Conservation (phyloP, 2,329 filamentous ascomycete species). For the Nemania serpens region DNA sequence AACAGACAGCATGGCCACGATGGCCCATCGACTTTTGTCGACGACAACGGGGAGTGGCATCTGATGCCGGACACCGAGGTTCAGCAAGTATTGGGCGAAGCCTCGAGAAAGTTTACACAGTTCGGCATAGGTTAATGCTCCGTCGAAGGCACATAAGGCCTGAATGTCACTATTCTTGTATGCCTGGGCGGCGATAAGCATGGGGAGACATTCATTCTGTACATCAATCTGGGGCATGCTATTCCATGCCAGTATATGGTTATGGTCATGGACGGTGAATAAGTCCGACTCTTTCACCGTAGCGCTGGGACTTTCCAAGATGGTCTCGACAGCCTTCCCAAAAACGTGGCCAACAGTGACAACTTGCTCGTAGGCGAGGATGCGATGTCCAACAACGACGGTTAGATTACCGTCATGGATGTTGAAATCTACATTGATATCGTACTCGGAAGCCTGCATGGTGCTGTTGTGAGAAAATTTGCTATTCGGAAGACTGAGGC, state of each 20-base stretch:
- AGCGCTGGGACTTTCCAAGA: constrained; percentile 49
- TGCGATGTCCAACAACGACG: constrained; percentile 50
- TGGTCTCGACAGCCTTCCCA: constrained; percentile 54
- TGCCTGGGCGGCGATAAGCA: constrained; percentile 50
- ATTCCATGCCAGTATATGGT: constrained; percentile 59
- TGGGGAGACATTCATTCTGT: constrained; percentile 50
- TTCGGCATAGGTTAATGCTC: constrained; percentile 39
- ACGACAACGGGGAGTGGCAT: constrained; percentile 67
- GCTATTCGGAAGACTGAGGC: constrained; percentile 36
- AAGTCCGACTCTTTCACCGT: constrained; percentile 54
- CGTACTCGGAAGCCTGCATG: constrained; percentile 52
- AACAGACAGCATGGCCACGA: constrained; percentile 71
- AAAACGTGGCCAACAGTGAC: constrained; percentile 57
- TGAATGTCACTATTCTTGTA: constrained; percentile 45
- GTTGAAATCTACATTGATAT: constrained; percentile 52
- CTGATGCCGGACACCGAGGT: constrained; percentile 37
- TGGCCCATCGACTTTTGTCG: constrained; percentile 71
- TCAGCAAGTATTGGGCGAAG: constrained; percentile 38
- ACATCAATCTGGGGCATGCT: constrained; percentile 49
- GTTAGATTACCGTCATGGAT: constrained; percentile 49
- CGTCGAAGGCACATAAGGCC: constrained; percentile 42
- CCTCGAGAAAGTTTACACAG: constrained; percentile 38
- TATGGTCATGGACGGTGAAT: constrained; percentile 60
- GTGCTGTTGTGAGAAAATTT: constrained; percentile 46
- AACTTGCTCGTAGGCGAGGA: constrained; percentile 50